Base-by-base conservation (phyloP, 2,329 filamentous ascomycete genomes). In the Monilinia fructigena region DNA sequence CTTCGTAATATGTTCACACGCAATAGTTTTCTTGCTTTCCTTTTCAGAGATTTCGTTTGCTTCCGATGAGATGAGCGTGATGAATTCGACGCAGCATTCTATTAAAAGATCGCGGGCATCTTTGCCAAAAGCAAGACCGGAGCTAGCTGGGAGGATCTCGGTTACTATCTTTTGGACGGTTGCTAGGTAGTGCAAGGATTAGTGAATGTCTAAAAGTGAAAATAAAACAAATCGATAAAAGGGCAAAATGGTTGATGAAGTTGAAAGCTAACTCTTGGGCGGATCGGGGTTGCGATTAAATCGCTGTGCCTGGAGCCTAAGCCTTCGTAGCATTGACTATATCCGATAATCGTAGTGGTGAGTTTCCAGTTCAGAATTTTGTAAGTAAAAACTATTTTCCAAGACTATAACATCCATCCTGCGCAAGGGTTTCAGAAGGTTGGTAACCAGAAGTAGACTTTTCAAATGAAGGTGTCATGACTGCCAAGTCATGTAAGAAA, bases 41-140 rank as follows among this genome's bases (percentile, higher is more conserved):
- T 97, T 97, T 78, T 99, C 95, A 16, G 93, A 96, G 71, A 99
- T 99, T 75, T 99, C 95, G 79, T 99, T 99, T 69, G 95, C 95
- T 81, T 99, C 94, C 58, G 92, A 96, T n/a, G 93, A 97, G 73
- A 99, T 91, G 75, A 99, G 86, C 23, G 95, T 98, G 78, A 99
- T 97, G 79, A 99, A 99, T 79, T 99, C 95, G 75, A 99, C 94
- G 76, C 95, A 99, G 81, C 95, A 98, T 81, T 98, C 95, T 75
- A 99, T 99, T 63, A 99, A 84, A 3, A 98, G 84, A 76, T 99
- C 95, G 68, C 95, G 89, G 16, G 94, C 93, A 74, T 99, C 95
- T 78, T 97, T 97, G 54, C 93, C 92, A 77, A 98, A 98, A 1
- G 91, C 89, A 69, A 96, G 86, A 61, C 92, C 92, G 23, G 84